phyloP scores from a whole-genome alignment of 305 asterid species.

The Stenogyne calaminthoides region DNA sequence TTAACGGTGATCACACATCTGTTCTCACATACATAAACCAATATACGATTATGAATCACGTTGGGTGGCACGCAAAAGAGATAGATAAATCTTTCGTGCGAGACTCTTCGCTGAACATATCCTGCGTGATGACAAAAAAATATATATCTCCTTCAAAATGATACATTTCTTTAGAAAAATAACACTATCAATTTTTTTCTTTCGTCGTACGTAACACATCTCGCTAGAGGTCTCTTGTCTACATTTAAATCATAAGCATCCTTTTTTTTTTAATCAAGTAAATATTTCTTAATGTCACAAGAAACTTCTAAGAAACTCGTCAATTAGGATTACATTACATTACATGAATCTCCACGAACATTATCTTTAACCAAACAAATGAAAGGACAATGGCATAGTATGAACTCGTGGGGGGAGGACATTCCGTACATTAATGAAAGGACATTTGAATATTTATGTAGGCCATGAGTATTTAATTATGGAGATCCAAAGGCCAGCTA shows the following conservation, averaged over 20 bases:
- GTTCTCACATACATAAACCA: too few relatives aligned
- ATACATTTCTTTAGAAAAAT: too few relatives aligned
- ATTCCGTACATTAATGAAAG: constrained; percentile 37
- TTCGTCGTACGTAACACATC: too few relatives aligned
- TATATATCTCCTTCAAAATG: too few relatives aligned
- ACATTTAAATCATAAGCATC: neutral
- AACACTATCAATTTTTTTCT: neutral
- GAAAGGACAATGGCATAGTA: neutral
- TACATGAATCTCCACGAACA: neutral
- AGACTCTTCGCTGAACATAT: neutral
- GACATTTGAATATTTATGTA: constrained; percentile 16
- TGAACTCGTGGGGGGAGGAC: constrained; percentile 35
- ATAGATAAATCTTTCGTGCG: too few relatives aligned
- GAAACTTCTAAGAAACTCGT: constrained; percentile 19
- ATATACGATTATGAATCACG: too few relatives aligned
- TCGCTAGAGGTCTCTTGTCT: too few relatives aligned
- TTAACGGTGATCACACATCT: too few relatives aligned
- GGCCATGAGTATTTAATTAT: constrained; percentile 17
- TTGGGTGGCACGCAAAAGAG: too few relatives aligned
- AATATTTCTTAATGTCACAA: neutral
- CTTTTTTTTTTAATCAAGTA: neutral
- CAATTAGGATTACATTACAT: neutral
- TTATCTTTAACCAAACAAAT: neutral
- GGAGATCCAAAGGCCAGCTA: constrained; percentile 37
- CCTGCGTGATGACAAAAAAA: too few relatives aligned